Evolutionary conservation across 495 filamentous ascomycete genomes (phyloP).

Genomic region (Aspergillus asperescens): DNA sequence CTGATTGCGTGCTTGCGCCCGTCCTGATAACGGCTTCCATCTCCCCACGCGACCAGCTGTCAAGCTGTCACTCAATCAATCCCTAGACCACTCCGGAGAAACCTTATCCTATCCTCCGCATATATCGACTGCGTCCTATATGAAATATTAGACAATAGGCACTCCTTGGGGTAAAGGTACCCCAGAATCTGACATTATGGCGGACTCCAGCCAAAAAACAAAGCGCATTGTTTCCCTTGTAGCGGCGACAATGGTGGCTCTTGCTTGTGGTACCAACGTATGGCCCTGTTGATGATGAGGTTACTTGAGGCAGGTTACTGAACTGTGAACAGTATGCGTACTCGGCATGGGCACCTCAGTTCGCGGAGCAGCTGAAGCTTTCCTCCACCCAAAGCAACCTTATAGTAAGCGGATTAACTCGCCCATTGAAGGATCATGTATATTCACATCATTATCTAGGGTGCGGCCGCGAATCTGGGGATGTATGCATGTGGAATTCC

Average conservation of each 20-base stretch:
- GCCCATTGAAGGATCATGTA: neutral
- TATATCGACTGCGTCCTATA: neutral
- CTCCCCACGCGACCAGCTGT: slow-evolving; percentile 2
- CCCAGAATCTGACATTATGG: slow-evolving; percentile 22
- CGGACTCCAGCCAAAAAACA: slow-evolving; percentile 24
- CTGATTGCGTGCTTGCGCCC: slow-evolving; percentile 1
- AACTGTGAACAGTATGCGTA: slow-evolving; percentile 75
- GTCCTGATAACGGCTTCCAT: slow-evolving; percentile 5
- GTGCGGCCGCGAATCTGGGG: slow-evolving; percentile 85
- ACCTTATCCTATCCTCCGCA: neutral
- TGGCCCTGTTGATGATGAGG: slow-evolving; percentile 20
- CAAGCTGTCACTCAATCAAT: neutral
- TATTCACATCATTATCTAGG: slow-evolving; percentile 42
- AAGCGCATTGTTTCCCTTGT: slow-evolving; percentile 67
- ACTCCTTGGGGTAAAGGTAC: slow-evolving; percentile 8
- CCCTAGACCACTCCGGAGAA: neutral
- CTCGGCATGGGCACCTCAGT: slow-evolving; percentile 95
- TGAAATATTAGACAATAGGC: slow-evolving; percentile 2
- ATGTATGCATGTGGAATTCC: slow-evolving; percentile 94
- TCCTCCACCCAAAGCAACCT: slow-evolving; percentile 86
- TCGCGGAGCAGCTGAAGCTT: slow-evolving; percentile 77
- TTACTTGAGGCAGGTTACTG: neutral
- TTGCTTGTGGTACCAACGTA: slow-evolving; percentile 93
- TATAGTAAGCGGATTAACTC: slow-evolving; percentile 53
- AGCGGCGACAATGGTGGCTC: slow-evolving; percentile 77